A percentile compares a stretch with the other conserved stretches of the same genome.
phyloP scores from a whole-genome alignment of 1,139 yeast species.

The Protomyces gravidus region DNA sequence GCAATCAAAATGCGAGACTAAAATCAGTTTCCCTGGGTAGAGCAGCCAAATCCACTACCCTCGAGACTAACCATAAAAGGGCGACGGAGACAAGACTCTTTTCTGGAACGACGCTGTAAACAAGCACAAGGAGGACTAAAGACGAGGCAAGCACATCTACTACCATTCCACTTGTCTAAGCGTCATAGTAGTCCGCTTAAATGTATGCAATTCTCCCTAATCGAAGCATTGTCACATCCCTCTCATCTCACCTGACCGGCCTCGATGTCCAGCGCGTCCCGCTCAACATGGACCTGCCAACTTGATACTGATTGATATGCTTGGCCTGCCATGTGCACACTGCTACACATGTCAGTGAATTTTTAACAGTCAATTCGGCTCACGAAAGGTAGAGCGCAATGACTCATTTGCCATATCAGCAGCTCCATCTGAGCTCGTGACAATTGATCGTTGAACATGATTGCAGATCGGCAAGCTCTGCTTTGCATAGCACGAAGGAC shows the following conservation, averaged over 20 bases:
- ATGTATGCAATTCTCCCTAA: too few relatives aligned
- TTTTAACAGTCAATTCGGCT: neutral
- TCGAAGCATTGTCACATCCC: too few relatives aligned
- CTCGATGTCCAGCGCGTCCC: too few relatives aligned
- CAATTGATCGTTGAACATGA: slow-evolving; percentile 7
- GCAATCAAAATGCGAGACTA: neutral
- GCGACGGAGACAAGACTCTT: slow-evolving; percentile 93
- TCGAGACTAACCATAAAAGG: slow-evolving; percentile 49
- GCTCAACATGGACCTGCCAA: too few relatives aligned
- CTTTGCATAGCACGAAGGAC: neutral
- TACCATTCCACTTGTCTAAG: too few relatives aligned
- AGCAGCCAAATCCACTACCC: slow-evolving; percentile 28
- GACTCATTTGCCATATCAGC: neutral
- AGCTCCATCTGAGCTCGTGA: neutral
- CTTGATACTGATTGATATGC: too few relatives aligned
- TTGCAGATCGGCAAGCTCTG: slow-evolving; percentile 1
- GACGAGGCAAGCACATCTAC: too few relatives aligned
- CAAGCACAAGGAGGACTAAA: slow-evolving; percentile 54
- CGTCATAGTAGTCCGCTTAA: too few relatives aligned
- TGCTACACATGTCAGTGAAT: neutral
- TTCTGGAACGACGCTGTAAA: slow-evolving; percentile 94
- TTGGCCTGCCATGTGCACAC: slow-evolving; percentile 9
- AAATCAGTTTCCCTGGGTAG: neutral
- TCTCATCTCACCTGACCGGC: too few relatives aligned
- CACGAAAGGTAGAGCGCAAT: neutral